A percentile compares a stretch with the other conserved stretches of the same genome.
These are phyloP conservation scores for Thymus mandschuricus DNA, from an alignment of 257 asterid species.

Conservation along the genomic window DNA sequence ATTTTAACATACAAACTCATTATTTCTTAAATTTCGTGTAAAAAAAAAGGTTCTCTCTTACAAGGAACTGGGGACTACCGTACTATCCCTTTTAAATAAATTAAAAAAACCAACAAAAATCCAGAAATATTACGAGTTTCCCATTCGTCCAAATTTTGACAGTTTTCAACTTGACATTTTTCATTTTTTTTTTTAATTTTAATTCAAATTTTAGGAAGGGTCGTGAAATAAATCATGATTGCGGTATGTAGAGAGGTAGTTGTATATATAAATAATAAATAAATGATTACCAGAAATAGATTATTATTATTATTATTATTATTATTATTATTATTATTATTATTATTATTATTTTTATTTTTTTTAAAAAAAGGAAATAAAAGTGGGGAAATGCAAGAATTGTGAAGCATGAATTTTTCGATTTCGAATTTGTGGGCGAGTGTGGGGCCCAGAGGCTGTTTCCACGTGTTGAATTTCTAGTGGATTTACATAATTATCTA, in stretches of 20 bases:
- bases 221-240: neutral
- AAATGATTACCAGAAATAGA: too few relatives aligned
- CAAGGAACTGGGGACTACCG: too few relatives aligned
- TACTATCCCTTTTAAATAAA: too few relatives aligned
- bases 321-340: too few relatives aligned
- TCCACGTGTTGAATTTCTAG: constrained; percentile 32
- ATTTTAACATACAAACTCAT: too few relatives aligned
- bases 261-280: neutral
- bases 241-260: neutral
- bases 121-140: neutral
- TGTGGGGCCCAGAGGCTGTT: neutral
- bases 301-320: too few relatives aligned
- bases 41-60: too few relatives aligned
- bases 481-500: constrained; percentile 32
- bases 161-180: neutral
- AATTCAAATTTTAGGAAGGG: too few relatives aligned
- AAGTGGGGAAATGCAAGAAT: constrained; percentile 15
- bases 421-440: constrained; percentile 29
- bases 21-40: too few relatives aligned
- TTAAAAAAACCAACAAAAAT: too few relatives aligned
- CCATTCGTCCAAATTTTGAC: neutral
- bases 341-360: too few relatives aligned
- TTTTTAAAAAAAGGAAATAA: neutral
- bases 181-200: too few relatives aligned
- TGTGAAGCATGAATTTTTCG: constrained; percentile 13